Percentiles rank a stretch among this genome's conserved stretches.
These are phyloP conservation scores for Boletus bicolor DNA, from an alignment of 768 basidiomycete species.

Conservation along the genomic window DNA sequence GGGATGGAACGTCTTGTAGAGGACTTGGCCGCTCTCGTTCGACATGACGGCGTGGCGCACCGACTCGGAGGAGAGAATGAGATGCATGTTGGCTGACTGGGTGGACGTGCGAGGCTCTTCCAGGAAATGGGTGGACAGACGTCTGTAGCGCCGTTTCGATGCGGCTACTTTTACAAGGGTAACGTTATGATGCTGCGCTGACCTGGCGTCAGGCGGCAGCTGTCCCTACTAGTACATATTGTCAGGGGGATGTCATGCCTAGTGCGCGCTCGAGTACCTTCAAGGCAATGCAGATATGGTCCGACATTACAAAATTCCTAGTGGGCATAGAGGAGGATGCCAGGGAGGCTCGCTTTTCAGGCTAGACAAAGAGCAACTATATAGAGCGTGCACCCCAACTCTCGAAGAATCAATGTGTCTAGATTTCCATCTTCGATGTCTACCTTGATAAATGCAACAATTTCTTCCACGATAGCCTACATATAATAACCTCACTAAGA, in stretches of 20 bases:
- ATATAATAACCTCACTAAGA: not conserved
- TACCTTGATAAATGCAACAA: not conserved
- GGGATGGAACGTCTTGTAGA: not conserved
- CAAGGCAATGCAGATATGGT: no score
- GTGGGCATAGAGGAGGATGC: no score
- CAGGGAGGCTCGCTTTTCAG: no score
- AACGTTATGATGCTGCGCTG: not conserved
- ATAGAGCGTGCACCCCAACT: no score
- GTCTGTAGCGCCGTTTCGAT: not conserved
- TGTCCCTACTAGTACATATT: not conserved
- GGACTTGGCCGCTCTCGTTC: not conserved
- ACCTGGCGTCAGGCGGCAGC: not conserved
- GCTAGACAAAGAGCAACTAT: no score
- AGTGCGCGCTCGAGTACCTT: no score
- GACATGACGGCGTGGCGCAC: not conserved
- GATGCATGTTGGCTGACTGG: not conserved
- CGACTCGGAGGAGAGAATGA: not conserved
- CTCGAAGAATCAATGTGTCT: no score
- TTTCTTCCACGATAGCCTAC: not conserved
- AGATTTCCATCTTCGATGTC: not conserved
- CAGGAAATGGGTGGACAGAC: no score
- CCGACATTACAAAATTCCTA: no score
- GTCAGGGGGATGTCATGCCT: not conserved
- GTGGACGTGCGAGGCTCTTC: not conserved
- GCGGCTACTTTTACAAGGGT: not conserved